Percentiles rank a stretch among this genome's conserved stretches.
Evolutionary conservation across 768 basidiomycete genomes (phyloP).

Genomic region (Fomitopsis serialis): DNA sequence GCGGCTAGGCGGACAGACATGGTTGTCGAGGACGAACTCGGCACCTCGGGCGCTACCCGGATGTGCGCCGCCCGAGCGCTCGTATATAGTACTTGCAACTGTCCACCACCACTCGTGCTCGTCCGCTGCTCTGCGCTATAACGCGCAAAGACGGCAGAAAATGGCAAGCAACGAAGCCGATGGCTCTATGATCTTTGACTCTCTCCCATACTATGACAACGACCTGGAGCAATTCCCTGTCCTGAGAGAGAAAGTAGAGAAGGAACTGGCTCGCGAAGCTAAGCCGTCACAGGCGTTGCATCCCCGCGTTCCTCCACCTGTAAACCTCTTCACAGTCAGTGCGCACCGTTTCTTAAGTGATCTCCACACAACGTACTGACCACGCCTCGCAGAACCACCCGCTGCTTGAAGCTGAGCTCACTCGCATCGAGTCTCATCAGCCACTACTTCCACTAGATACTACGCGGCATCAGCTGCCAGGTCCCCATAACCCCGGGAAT

Average conservation of each 20-base stretch:
- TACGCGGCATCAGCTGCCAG: slow-evolving; percentile 68
- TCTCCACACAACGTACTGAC: slow-evolving; percentile 4
- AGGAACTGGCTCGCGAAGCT: slow-evolving; percentile 68
- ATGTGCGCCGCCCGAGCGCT: no score
- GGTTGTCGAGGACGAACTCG: slow-evolving; percentile 8
- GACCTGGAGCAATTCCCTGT: slow-evolving; percentile 75
- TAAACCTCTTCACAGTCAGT: slow-evolving; percentile 68
- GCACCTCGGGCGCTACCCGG: no score
- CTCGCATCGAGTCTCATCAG: slow-evolving; percentile 65
- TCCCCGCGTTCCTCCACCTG: slow-evolving; percentile 62
- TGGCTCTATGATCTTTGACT: slow-evolving; percentile 57
- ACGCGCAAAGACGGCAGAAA: neutral
- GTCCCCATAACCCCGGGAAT: slow-evolving; percentile 56
- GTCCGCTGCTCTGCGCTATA: neutral
- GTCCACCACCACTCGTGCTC: neutral
- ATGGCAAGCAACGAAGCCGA: slow-evolving; percentile 4
- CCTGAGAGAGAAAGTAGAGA: slow-evolving; percentile 70
- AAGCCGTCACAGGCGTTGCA: slow-evolving; percentile 52
- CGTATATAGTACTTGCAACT: no score
- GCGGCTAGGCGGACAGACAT: slow-evolving; percentile 43
- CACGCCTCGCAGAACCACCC: slow-evolving; percentile 50
- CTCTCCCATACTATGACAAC: slow-evolving; percentile 92
- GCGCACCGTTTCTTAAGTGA: slow-evolving; percentile 2
- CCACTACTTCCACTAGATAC: slow-evolving; percentile 66
- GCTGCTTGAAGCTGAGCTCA: slow-evolving; percentile 65